Percentiles rank a stretch among this genome's conserved stretches.
These are phyloP conservation scores for Heimioporus sp. DNA, from an alignment of 768 basidiomycete species.

Conservation along the genomic window DNA sequence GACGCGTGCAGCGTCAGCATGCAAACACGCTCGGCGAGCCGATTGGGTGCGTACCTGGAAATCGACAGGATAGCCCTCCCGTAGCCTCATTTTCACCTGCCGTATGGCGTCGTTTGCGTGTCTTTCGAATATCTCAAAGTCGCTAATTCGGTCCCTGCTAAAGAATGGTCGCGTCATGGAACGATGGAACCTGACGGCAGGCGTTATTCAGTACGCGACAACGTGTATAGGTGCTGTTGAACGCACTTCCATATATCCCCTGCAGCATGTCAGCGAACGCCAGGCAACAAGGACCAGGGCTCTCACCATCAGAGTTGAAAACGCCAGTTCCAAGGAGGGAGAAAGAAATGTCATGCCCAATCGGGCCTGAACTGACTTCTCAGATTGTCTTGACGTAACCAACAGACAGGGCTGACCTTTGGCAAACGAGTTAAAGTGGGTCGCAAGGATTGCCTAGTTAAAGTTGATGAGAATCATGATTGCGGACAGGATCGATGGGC, in stretches of 20 bases:
- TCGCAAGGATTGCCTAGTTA: constrained; percentile 40
- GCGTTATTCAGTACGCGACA: neutral
- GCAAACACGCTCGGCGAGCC: neutral
- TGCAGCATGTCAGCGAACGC: constrained; percentile 13
- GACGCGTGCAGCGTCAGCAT: neutral
- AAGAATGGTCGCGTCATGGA: constrained; percentile 64
- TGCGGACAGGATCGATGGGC: neutral
- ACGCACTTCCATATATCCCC: constrained; percentile 61
- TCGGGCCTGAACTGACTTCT: constrained; percentile 12
- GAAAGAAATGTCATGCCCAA: neutral
- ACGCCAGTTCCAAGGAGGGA: constrained; percentile 55
- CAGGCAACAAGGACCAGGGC: neutral
- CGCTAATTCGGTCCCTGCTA: constrained; percentile 47
- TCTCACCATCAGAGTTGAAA: constrained; percentile 54
- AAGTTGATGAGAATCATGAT: neutral
- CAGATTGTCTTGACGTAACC: constrained; percentile 15
- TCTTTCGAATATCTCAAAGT: constrained; percentile 53
- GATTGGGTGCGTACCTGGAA: constrained; percentile 41
- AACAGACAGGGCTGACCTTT: constrained; percentile 31
- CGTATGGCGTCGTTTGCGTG: constrained; percentile 49
- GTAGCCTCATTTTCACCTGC: constrained; percentile 41
- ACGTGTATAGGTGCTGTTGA: neutral
- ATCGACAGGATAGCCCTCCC: constrained; percentile 51
- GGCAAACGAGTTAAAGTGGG: constrained; percentile 41
- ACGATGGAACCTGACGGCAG: constrained; percentile 48